These are phyloP conservation scores for Platismatia glauca DNA, from an alignment of 495 filamentous ascomycete species.

Conservation along the genomic window DNA sequence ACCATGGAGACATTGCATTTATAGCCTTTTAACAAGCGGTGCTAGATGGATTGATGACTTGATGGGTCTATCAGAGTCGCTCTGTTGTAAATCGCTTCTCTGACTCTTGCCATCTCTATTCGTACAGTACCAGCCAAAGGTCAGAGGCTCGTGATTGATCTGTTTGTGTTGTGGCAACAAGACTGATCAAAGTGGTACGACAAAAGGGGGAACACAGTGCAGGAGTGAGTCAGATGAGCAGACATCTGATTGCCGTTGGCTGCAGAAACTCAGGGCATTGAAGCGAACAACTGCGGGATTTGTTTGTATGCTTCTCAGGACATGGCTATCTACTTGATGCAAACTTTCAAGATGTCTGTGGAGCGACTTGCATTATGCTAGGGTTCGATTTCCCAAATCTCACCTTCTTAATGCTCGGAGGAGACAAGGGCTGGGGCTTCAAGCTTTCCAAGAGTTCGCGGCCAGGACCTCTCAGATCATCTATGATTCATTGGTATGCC, in stretches of 20 bases:
- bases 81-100: not conserved
- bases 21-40: not conserved
- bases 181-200: not conserved
- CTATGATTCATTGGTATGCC: not conserved
- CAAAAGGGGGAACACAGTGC: not conserved
- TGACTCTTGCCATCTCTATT: not conserved
- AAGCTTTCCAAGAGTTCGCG: not conserved
- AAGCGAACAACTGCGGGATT: not conserved
- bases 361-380: not conserved
- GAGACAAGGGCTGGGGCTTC: not conserved
- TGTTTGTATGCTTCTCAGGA: not conserved
- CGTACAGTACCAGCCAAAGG: not conserved
- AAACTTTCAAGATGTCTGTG: not conserved
- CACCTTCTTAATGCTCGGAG: not conserved
- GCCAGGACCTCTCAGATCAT: not conserved
- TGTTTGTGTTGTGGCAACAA: not conserved
- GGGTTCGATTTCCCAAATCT: not conserved
- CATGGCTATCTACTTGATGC: no score
- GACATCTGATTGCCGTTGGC: not conserved
- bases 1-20: not conserved
- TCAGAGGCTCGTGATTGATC: not conserved
- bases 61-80: not conserved
- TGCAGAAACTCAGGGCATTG: not conserved
- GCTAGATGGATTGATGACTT: not conserved
- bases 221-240: not conserved